Conservation (phyloP, 1,284 basidiomycete species). For the Ceratobasidium sp. region DNA sequence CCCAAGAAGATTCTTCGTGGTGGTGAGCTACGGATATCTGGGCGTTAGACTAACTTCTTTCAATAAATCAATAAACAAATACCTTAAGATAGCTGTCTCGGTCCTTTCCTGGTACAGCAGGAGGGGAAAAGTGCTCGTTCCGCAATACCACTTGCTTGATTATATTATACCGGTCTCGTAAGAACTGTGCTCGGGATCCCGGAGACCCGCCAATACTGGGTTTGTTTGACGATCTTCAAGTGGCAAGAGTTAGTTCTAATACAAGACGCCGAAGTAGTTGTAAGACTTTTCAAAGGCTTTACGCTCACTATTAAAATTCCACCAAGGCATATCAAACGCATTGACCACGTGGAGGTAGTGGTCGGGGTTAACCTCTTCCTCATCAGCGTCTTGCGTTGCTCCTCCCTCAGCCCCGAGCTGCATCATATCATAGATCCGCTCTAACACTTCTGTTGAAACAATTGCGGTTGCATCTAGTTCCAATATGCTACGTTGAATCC, state of each 20-base stretch:
- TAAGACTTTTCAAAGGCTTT: constrained; percentile 85
- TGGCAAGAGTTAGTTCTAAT: constrained; percentile 46
- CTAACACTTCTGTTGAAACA: constrained; percentile 75
- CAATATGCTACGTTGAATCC: constrained; percentile 50
- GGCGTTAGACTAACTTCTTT: constrained; percentile 45
- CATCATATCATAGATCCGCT: constrained; percentile 84
- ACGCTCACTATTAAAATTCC: constrained; percentile 88
- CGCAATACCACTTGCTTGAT: constrained; percentile 90
- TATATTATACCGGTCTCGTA: constrained; percentile 86
- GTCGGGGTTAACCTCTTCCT: constrained; percentile 82
- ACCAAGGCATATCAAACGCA: constrained; percentile 93
- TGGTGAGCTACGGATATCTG: constrained; percentile 76
- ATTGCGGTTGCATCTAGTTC: constrained; percentile 51
- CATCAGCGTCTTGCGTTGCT: constrained; percentile 57
- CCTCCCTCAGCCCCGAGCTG: constrained; percentile 73
- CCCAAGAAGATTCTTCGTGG: constrained; percentile 96
- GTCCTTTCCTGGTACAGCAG: constrained; percentile 88
- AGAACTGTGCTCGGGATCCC: constrained; percentile 79
- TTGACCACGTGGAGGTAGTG: constrained; percentile 88
- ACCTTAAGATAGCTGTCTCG: constrained; percentile 88
- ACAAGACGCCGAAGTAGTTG: constrained; percentile 41
- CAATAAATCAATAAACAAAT: constrained; percentile 9
- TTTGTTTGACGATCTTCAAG: constrained; percentile 62
- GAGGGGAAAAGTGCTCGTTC: constrained; percentile 97
- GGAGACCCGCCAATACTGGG: constrained; percentile 82